Conservation (phyloP, 2,329 filamentous ascomycete species). For the Hymenoscyphus infarciens region DNA sequence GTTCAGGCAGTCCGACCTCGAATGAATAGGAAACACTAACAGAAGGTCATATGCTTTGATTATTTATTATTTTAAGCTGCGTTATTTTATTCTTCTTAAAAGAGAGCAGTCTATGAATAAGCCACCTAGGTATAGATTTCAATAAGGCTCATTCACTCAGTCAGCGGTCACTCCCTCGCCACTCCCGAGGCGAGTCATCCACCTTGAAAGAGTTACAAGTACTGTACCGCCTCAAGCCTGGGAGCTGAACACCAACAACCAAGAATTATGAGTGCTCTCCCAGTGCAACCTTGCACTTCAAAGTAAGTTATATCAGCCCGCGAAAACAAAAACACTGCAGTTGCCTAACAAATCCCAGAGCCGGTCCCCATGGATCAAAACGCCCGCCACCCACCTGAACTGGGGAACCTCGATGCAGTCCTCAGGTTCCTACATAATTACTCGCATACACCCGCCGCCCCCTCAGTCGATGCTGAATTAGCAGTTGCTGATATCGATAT, state of each 20-base stretch:
- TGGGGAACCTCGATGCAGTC: not conserved
- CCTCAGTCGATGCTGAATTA: not conserved
- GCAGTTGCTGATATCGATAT: not conserved
- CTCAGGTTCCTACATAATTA: slow-evolving; percentile 3
- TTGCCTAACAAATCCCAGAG: not conserved
- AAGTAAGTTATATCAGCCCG: not conserved
- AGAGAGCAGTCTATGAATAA: too few relatives aligned
- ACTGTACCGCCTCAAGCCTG: not conserved
- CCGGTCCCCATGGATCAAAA: slow-evolving; percentile 5
- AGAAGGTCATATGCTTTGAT: too few relatives aligned
- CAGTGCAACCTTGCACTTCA: slow-evolving; percentile 4
- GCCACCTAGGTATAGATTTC: too few relatives aligned
- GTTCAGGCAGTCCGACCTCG: too few relatives aligned
- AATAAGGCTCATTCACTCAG: not conserved
- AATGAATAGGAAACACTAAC: too few relatives aligned
- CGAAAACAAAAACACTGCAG: not conserved
- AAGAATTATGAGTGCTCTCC: slow-evolving; percentile 1
- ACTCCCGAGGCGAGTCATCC: not conserved
- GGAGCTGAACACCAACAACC: slow-evolving; percentile 1
- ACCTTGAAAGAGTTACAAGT: not conserved
- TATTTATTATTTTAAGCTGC: too few relatives aligned
- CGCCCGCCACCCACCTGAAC: not conserved
- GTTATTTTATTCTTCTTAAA: too few relatives aligned
- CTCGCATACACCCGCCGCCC: not conserved
- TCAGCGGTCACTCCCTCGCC: not conserved